phyloP scores from a whole-genome alignment of 768 basidiomycete genomes.

The Suillus subalutaceus region DNA sequence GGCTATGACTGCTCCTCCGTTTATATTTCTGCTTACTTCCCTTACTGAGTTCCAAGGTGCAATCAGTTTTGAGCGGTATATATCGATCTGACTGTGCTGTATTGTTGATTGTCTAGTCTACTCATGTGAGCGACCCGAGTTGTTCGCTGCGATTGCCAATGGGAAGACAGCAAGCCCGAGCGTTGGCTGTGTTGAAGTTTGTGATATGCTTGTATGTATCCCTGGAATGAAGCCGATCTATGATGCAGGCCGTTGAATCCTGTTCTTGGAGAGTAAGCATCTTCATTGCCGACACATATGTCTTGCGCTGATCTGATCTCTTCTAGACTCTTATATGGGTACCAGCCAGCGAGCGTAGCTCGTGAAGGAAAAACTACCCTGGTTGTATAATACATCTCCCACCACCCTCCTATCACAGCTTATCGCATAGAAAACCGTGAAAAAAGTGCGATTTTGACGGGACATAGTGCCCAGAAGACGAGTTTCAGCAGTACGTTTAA shows the following conservation, averaged over 20 bases:
- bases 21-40: constrained; percentile 90
- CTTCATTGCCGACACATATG: background rate
- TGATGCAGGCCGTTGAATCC: constrained; percentile 85
- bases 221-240: constrained; percentile 14
- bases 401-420: constrained; percentile 88
- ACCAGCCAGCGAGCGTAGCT: constrained; percentile 72
- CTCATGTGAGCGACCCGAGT: constrained; percentile 93
- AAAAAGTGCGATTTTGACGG: constrained; percentile 76
- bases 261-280: constrained; percentile 84
- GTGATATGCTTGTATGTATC: constrained; percentile 23
- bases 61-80: constrained; percentile 22
- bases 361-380: constrained; percentile 79
- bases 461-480: constrained; percentile 96
- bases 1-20: constrained; percentile 81
- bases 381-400: constrained; percentile 94
- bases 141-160: constrained; percentile 86
- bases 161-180: constrained; percentile 74
- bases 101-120: constrained; percentile 59
- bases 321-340: constrained; percentile 79
- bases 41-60: constrained; percentile 90
- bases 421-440: constrained; percentile 83
- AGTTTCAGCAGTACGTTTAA: constrained; percentile 70
- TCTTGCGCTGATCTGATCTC: background rate
- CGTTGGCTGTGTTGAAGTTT: constrained; percentile 83
- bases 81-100: constrained; percentile 7